phyloP scores from a whole-genome alignment of 805 yeast species.

The Monosporozyma solicola region DNA sequence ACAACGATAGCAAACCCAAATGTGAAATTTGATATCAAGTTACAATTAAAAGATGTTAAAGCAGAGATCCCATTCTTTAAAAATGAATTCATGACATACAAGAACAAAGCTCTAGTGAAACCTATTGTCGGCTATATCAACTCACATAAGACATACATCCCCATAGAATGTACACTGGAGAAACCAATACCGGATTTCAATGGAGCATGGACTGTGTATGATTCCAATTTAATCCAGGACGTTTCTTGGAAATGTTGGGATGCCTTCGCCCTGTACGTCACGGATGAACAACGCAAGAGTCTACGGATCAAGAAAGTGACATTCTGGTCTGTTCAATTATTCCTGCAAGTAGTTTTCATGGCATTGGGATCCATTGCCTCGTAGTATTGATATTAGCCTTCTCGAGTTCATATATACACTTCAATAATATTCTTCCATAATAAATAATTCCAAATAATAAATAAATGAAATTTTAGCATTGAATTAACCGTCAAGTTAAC shows the following conservation, averaged over 20 bases:
- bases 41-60: slow-evolving; percentile 74
- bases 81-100: slow-evolving; percentile 69
- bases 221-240: slow-evolving; percentile 84
- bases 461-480: not conserved
- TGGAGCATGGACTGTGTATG: slow-evolving; percentile 95
- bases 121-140: slow-evolving; percentile 96
- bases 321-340: slow-evolving; percentile 82
- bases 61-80: slow-evolving; percentile 85
- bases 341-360: slow-evolving; percentile 74
- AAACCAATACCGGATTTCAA: slow-evolving; percentile 77
- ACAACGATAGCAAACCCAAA: slow-evolving; percentile 18
- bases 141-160: slow-evolving; percentile 80
- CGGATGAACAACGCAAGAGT: slow-evolving; percentile 71
- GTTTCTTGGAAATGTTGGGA: slow-evolving; percentile 82
- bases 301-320: slow-evolving; percentile 75
- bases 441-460: not conserved
- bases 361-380: slow-evolving; percentile 67
- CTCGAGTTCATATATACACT: not conserved
- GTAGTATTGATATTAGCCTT: not conserved
- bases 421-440: not conserved
- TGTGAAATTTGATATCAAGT: slow-evolving; percentile 55
- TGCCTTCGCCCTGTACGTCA: slow-evolving; percentile 80
- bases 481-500: not conserved
- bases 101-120: slow-evolving; percentile 82
- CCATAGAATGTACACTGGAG: slow-evolving; percentile 71